Base-by-base conservation (phyloP, 2,329 filamentous ascomycete species). In the Monosporascus ibericus region DNA sequence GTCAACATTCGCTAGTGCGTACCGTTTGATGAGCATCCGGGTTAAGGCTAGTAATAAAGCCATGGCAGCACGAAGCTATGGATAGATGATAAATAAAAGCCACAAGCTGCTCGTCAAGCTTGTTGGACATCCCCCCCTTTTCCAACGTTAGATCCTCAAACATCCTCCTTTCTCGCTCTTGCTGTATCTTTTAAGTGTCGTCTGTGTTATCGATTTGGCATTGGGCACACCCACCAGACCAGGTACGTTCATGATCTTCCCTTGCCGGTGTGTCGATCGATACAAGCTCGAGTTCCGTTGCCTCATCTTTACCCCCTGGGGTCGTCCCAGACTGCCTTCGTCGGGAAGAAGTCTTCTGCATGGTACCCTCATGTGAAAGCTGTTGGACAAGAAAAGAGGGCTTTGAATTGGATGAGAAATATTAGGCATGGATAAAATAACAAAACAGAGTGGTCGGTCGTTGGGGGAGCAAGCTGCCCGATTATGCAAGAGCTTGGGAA, bases 211-310 rank as follows among this genome's bases (percentile, higher is more conserved):
- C 24, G 52, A 42, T 50, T 53, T 53, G 47, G 44, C 11, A 11
- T 34, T 34, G 30, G 30, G 30, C 30, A 34, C 30, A 34, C 30
- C 30, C 11, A 30, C 27, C 30, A 34, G 14, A 14, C 40, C 22
- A 63, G 60, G 61, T 65, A 63, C 52, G 60, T 63, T 56, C 54
- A 56, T 52, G 54, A 62, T 59, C 56, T 56, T 54, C 55, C 52
- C 24, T 52, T 58, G 50, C n/a, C 30, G 25, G 49, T 47, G 38
- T 50, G 53, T 51, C 44, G 56, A 56, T 58, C 52, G 47, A 42
- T 47, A 25, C 48, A 36, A 46, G 14, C 40, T 27, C 20, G 20
- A 48, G 40, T 44, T 51, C 52, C 38, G 42, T 49, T 51, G 47
- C 46, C 52, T 52, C 44, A 44, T 52, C 20, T 27, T 17, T 8